Evolutionary conservation across 1,139 yeast genomes (phyloP).

Genomic region (Scheffersomyces quercinus): DNA sequence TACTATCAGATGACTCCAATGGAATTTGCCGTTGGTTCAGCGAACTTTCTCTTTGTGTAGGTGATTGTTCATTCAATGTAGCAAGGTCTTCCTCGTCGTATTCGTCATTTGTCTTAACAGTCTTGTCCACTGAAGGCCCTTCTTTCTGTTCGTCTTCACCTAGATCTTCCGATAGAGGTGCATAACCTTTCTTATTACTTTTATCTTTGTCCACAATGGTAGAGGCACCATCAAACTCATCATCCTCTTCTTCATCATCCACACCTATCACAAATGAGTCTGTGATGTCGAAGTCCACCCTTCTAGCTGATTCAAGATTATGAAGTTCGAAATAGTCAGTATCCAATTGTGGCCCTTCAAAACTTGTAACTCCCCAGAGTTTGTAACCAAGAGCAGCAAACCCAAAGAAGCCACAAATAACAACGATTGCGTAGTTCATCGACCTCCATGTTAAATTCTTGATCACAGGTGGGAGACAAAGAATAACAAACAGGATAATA

Average conservation of each 20-base stretch:
- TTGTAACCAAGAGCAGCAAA: slow-evolving; percentile 53
- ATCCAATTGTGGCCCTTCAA: slow-evolving; percentile 67
- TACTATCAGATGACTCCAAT: slow-evolving; percentile 1
- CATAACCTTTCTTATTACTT: neutral
- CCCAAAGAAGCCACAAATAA: slow-evolving; percentile 49
- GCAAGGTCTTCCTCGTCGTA: too few species aligned
- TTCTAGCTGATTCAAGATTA: slow-evolving; percentile 21
- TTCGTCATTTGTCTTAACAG: neutral
- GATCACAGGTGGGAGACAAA: slow-evolving; percentile 74
- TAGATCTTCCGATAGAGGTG: slow-evolving; percentile 12
- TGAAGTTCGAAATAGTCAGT: slow-evolving; percentile 47
- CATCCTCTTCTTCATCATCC: slow-evolving; percentile 16
- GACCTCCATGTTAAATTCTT: slow-evolving; percentile 56
- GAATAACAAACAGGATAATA: slow-evolving; percentile 55
- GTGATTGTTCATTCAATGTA: too few species aligned
- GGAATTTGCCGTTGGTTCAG: too few species aligned
- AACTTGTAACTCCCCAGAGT: slow-evolving; percentile 60
- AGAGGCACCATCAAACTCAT: neutral
- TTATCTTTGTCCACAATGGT: neutral
- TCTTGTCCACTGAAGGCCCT: neutral
- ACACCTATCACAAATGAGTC: slow-evolving; percentile 14
- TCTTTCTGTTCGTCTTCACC: slow-evolving; percentile 5
- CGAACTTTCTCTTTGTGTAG: too few species aligned
- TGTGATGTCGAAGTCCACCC: slow-evolving; percentile 1
- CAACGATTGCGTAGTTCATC: slow-evolving; percentile 77